Evolutionary conservation across 768 basidiomycete species (phyloP), one percentile per base, ranked within the genome.

Genomic region (Zangia roseola): DNA sequence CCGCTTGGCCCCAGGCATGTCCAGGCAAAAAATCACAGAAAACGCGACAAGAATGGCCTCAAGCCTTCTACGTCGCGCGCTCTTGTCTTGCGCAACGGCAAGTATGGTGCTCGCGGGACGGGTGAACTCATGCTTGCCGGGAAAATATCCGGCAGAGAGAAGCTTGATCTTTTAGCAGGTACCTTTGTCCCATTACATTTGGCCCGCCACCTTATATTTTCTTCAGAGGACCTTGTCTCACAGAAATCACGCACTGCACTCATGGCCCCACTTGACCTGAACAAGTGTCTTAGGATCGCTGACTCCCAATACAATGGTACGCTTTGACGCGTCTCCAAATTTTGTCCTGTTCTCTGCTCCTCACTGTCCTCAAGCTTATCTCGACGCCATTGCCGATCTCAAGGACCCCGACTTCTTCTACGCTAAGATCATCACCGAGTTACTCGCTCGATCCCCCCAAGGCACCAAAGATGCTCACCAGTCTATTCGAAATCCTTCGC

Each of bases 111-210:
- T 24, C 76, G 75, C 45, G 88, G 88, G 35, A 81, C 81, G 6
- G 87, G 87, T 16, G 87, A 89, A 66, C 17, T 89, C 38, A 64
- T 83, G 40, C 65, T 78, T 39, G 71, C 74, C 45, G 77, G 70
- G 21, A 86, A 76, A 60, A 78, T 88, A 53, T 82, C 77, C 41
- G 90, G 90, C 1, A 77, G 86, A 59, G 89, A 91, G 67, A 91
- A 91, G 60, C 73, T 92, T 25, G 87, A 89, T 63, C 74, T 91
- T 21, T 70, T 91, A 25, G 86, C 86, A 56, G 88, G 90, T 87
- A 60, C 50, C 71, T 28, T 21, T 33, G 30, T 28, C 21, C 33
- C 36, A 17, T 46, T 21, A 0, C 42, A 13, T 38, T 40, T 6
- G 2, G 16, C 13, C 7, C 33, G 6, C 8, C 30, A 4, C 10